Base-by-base conservation (phyloP, 2,329 filamentous ascomycete genomes). In the Microdochium bolleyi region DNA sequence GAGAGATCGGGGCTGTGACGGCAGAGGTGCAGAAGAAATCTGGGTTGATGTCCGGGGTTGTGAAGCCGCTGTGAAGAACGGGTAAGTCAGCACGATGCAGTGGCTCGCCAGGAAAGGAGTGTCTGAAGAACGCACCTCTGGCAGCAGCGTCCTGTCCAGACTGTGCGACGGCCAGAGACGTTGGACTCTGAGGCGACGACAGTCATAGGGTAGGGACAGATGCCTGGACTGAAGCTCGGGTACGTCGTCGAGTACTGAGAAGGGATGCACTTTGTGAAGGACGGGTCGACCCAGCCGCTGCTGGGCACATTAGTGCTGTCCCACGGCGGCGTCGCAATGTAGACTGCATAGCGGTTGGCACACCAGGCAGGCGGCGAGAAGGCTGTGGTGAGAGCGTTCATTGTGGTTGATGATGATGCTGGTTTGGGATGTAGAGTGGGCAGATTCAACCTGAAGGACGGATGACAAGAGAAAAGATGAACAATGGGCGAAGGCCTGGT, bases 251-350 rank as follows among this genome's bases (percentile, higher is more conserved):
- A 59, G 53, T 64, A 64, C 48, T 66, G 60, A 1, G 55, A 56
- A 5, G 64, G 64, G 1, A 62, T 56, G 50, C 63, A 66, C 51
- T 56, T 49, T 22, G 61, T 61, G 52, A 65, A 67, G 0, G 58
- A 64, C 24, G 61, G 63, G 21, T 66, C 62, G 38, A 60, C 52
- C 64, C 63, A 67, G n/a, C 63, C 64, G 49, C 64, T 64, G 41
- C 56, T 59, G 3, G 62, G 63, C 1, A 57, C 55, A n/a, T 59
- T 49, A 10, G 57, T 64, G 53, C 61, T 64, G 1, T 56, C 59
- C 5, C 55, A 59, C 8, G 59, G 54, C n/a, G 55, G 32, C 7
- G 55, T 51, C 48, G 59, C 60, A n/a, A 64, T 58, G 50, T 55
- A 60, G 44, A 68, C 60, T 24, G 57, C 61, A 48, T 61, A 66